phyloP scores from a whole-genome alignment of 2,329 filamentous ascomycete genomes.

The Cordyceps cateniannulata region DNA sequence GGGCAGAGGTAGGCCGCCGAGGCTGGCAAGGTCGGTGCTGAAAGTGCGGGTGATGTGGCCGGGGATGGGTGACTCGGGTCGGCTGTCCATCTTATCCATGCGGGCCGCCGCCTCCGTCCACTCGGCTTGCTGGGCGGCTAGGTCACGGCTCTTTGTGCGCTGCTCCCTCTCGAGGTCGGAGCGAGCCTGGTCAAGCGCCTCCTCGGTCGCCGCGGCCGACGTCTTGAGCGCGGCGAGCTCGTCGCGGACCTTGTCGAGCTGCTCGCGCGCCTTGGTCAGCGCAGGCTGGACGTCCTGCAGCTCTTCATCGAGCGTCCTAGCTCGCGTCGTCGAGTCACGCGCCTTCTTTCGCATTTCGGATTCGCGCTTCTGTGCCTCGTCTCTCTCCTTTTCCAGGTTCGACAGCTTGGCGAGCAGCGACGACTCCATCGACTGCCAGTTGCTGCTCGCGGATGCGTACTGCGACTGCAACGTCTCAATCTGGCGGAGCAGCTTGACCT shows the following conservation, averaged over 20 bases:
- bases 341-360: conserved; percentile 84
- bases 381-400: conserved; percentile 80
- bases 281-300: conserved; percentile 63
- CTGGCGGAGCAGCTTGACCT: conserved; percentile 85
- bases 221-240: conserved; percentile 57
- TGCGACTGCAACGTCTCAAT: conserved; percentile 94
- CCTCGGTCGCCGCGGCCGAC: conserved; percentile 59
- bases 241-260: conserved; percentile 53
- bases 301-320: conserved; percentile 71
- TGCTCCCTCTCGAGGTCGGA: conserved; percentile 46
- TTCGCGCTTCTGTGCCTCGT: conserved; percentile 78
- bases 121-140: conserved; percentile 32
- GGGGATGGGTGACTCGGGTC: conserved; percentile 46
- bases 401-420: conserved; percentile 72
- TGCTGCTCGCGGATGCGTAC: conserved; percentile 88
- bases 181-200: conserved; percentile 51
- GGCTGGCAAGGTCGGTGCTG: conserved; percentile 47
- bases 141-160: conserved; percentile 22
- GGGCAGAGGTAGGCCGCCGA: conserved; percentile 19
- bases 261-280: conserved; percentile 57
- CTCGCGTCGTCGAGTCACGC: conserved; percentile 67
- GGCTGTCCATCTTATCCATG: conserved; percentile 36
- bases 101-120: conserved; percentile 47
- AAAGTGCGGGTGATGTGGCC: conserved; percentile 45
- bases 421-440: conserved; percentile 94